These are phyloP conservation scores for Lipomyces orientalis DNA, from an alignment of 805 yeast species.

Conservation along the genomic window DNA sequence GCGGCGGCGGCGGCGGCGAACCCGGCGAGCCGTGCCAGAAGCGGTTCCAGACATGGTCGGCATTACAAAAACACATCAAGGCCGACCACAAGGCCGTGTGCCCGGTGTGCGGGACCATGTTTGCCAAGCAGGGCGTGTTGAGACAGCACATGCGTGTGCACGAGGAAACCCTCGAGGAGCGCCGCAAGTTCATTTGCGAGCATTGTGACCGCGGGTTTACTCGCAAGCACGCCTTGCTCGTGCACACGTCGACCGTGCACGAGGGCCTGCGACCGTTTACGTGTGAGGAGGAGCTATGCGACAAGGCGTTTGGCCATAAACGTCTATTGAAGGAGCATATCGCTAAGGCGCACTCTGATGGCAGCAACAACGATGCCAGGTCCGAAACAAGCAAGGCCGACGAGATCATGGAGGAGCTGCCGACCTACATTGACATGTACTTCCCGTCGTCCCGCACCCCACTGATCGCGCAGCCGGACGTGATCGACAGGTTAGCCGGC, in stretches of 20 bases:
- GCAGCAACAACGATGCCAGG: background rate
- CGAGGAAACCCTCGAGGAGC: constrained; percentile 53
- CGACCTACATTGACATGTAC: constrained; percentile 5
- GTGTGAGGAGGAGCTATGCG: constrained; percentile 34
- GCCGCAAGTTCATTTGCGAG: constrained; percentile 65
- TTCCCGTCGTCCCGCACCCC: background rate
- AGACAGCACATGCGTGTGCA: constrained; percentile 77
- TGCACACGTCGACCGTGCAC: constrained; percentile 51
- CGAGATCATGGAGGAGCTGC: background rate
- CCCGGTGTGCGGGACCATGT: constrained; percentile 65
- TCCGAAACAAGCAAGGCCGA: background rate
- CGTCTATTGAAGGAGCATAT: constrained; percentile 34
- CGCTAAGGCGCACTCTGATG: constrained; percentile 14
- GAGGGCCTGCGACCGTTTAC: constrained; percentile 37
- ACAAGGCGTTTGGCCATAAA: constrained; percentile 37
- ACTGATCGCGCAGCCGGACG: constrained; percentile 5
- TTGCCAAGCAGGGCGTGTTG: constrained; percentile 75
- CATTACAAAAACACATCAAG: constrained; percentile 71
- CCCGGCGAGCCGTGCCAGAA: constrained; percentile 60
- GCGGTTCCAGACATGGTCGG: constrained; percentile 73
- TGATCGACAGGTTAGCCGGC: constrained; percentile 48
- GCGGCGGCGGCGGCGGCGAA: constrained; percentile 59
- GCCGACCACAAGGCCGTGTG: constrained; percentile 70
- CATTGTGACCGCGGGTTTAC: constrained; percentile 54
- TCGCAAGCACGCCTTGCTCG: constrained; percentile 60